These are phyloP conservation scores for Volvariella surrecta DNA, from an alignment of 1,284 basidiomycete genomes.

Conservation along the genomic window DNA sequence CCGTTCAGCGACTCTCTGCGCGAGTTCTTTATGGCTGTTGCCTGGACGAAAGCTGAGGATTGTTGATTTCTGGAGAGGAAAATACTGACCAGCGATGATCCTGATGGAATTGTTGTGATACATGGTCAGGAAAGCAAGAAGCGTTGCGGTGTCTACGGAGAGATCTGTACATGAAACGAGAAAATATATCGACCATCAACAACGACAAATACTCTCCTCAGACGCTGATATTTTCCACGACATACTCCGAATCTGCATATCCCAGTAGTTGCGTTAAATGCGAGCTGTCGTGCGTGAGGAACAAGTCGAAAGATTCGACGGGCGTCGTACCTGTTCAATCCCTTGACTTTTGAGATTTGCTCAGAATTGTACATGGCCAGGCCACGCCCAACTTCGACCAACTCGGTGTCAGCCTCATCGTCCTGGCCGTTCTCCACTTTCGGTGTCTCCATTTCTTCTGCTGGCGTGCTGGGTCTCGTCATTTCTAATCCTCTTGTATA, in stretches of 20 bases:
- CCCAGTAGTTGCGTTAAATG: conserved; percentile 78
- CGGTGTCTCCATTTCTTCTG: conserved; percentile 17
- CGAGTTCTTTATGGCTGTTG: conserved; percentile 97
- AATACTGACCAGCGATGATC: conserved; percentile 76
- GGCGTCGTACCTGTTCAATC: conserved; percentile 70
- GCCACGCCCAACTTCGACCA: conserved; percentile 89
- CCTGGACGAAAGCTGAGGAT: conserved; percentile 39
- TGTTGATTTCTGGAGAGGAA: conserved; percentile 4
- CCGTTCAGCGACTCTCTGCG: conserved; percentile 90
- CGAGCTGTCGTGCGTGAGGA: conserved; percentile 42
- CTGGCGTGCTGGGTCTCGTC: conserved; percentile 37
- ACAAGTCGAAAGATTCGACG: conserved; percentile 15
- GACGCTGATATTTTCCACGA: conserved; percentile 89
- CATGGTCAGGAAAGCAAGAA: too few species aligned
- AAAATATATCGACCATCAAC: conserved; percentile 16
- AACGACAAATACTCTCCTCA: conserved; percentile 26
- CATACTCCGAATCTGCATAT: conserved; percentile 94
- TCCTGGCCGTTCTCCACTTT: neutral
- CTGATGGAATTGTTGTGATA: conserved; percentile 92
- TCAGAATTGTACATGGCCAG: conserved; percentile 94
- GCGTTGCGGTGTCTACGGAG: conserved; percentile 9
- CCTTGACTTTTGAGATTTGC: conserved; percentile 86
- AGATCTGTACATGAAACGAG: conserved; percentile 17
- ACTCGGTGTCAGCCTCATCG: conserved; percentile 43
- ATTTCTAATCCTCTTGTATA: conserved; percentile 24